A percentile compares a stretch with the other conserved stretches of the same genome.
Conservation (phyloP, 2,329 filamentous ascomycete species). For the Beauveria sp. region DNA sequence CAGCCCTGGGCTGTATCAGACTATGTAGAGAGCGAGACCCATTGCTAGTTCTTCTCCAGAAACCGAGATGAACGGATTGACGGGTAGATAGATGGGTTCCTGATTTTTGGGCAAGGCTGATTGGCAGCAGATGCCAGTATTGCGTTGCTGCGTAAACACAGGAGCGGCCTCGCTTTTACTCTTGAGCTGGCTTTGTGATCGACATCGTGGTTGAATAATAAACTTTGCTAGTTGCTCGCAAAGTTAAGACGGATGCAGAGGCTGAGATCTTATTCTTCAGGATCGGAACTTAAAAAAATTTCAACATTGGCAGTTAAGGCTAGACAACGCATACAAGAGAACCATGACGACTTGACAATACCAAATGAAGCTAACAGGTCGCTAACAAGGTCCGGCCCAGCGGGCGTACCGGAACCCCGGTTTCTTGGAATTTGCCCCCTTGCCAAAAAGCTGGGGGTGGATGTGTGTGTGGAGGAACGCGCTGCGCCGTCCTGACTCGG, state of each 20-base stretch:
- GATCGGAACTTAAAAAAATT: no score
- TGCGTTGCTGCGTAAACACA: no score
- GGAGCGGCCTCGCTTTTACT: no score
- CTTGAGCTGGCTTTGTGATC: no score
- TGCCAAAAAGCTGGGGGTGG: conserved; percentile 1
- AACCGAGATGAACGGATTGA: not conserved
- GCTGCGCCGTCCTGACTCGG: not conserved
- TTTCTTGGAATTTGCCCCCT: not conserved
- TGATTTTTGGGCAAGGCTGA: not conserved
- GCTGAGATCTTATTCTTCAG: no score
- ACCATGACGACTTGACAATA: not conserved
- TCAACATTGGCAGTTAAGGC: no score
- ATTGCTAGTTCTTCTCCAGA: not conserved
- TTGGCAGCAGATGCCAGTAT: no score
- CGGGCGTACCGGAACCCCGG: not conserved
- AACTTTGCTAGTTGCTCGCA: no score
- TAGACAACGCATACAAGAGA: not conserved
- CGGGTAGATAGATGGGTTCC: not conserved
- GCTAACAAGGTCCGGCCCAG: not conserved
- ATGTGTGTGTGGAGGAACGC: conserved; percentile 4
- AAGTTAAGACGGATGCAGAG: no score
- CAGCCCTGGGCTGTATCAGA: not conserved
- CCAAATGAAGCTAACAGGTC: not conserved
- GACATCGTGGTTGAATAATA: no score
- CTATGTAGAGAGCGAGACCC: not conserved